phyloP scores from a whole-genome alignment of 768 basidiomycete genomes.

The Lentinula detonsa region DNA sequence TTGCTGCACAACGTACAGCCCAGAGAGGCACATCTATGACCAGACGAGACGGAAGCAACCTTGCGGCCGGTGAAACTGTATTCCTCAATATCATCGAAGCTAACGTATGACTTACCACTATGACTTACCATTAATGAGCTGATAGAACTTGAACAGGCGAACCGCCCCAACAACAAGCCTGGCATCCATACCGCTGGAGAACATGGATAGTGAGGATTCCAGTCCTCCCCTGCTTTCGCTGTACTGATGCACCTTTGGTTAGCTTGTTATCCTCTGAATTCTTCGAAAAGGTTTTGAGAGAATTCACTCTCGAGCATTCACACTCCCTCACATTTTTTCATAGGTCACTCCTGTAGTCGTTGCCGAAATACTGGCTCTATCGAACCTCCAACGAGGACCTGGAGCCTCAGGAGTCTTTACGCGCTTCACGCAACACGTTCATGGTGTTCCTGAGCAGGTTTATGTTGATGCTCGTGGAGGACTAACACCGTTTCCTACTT shows the following conservation, averaged over 20 bases:
- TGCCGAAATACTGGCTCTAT: not conserved
- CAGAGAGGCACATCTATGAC: not conserved
- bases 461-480: conserved; percentile 3
- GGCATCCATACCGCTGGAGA: not conserved
- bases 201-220: not conserved
- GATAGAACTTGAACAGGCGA: not conserved
- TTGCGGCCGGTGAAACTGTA: not conserved
- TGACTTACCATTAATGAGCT: not conserved
- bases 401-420: conserved; percentile 2
- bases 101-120: not conserved
- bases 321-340: not conserved
- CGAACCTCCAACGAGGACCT: not conserved
- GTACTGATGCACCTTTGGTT: not conserved
- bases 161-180: not conserved
- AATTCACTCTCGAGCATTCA: too few species aligned
- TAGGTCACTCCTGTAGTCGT: not conserved
- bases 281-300: not conserved
- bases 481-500: conserved; percentile 4
- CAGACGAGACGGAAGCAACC: not conserved
- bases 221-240: not conserved
- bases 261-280: not conserved
- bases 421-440: not conserved
- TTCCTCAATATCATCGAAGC: conserved; percentile 1
- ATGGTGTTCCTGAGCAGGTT: conserved; percentile 4
- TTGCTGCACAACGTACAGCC: not conserved